Base-by-base conservation (phyloP, 768 basidiomycete species). In the Lentinula boryana region DNA sequence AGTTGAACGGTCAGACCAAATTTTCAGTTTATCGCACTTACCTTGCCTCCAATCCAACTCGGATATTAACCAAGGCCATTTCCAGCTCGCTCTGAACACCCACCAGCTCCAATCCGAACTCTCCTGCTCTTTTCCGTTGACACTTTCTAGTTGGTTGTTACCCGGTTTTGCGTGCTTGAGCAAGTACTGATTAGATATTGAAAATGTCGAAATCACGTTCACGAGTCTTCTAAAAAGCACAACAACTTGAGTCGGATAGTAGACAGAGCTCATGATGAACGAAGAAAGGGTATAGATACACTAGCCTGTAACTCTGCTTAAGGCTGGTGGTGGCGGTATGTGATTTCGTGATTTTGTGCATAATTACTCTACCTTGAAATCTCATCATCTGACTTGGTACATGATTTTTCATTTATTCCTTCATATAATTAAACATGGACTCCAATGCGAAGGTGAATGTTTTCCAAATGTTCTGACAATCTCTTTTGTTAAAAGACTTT, bases 151-250 rank as follows among this genome's bases (percentile, higher is more conserved):
- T 43, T 31, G 21, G 31, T 35, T 31, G 63, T 63, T 53, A 32
- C 54, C 23, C 16, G 36, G 18, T 44, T 67, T 57, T 67, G 71
- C 27, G 73, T 75, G 33, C 18, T 23, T 36, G 53, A 74, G 65
- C 43, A 85, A 67, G 68, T 85, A 88, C 31, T 88, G 84, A 67
- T 82, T 83, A 3, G 89, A 84, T 31, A 91, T 81, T 0, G 88
- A 87, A n/a, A 89, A 71, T 0, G 85, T 77, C 0, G 88, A 88
- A 46, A 91, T 78, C 41, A 81, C 83, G 64, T 89, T 87, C 62
- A 85, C 80, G 36, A 91, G 74, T 61, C 89, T 77, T 63, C 81
- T 87, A 58, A 91, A 75, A 38, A 91, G 71, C 43, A 81, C 71
- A 60, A 80, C 78, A 67, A 91, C 81, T 60, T 83, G 83, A 48